These are phyloP conservation scores for Sporisorium iseilematis-ciliati DNA, from an alignment of 1,284 basidiomycete genomes.

Conservation along the genomic window DNA sequence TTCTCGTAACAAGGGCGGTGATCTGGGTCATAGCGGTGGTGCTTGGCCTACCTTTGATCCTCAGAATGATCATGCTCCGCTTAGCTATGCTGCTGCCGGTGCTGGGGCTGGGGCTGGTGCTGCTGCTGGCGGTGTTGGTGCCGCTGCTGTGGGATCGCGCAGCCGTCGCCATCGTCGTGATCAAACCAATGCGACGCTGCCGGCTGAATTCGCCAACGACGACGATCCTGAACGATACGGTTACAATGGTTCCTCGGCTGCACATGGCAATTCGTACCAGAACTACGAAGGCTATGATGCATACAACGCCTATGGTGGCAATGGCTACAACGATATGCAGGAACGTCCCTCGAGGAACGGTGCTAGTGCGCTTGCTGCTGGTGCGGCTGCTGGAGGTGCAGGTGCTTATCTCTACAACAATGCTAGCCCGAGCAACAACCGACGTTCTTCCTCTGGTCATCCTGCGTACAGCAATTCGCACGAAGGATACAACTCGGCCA, in stretches of 20 bases:
- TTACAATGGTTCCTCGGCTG: conserved; percentile 21
- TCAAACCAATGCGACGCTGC: conserved; percentile 46
- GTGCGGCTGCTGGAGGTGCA: conserved; percentile 44
- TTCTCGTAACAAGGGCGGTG: conserved; percentile 29
- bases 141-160: conserved; percentile 26
- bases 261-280: conserved; percentile 28
- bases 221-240: conserved; percentile 50
- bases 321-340: conserved; percentile 43
- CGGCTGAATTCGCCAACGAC: conserved; percentile 45
- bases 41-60: conserved; percentile 61
- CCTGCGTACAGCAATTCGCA: conserved; percentile 25
- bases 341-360: conserved; percentile 18
- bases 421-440: conserved; percentile 9
- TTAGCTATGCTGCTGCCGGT: conserved; percentile 13
- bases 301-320: conserved; percentile 26
- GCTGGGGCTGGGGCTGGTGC: conserved; percentile 24
- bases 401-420: conserved; percentile 36
- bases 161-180: conserved; percentile 27
- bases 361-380: conserved; percentile 42
- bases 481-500: conserved; percentile 27
- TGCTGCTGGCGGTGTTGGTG: conserved; percentile 35
- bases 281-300: conserved; percentile 32
- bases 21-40: conserved; percentile 43
- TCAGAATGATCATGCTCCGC: conserved; percentile 31
- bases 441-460: conserved; percentile 41